Evolutionary conservation across 2,329 filamentous ascomycete genomes (phyloP).

Genomic region (Lecanicillium sp.): DNA sequence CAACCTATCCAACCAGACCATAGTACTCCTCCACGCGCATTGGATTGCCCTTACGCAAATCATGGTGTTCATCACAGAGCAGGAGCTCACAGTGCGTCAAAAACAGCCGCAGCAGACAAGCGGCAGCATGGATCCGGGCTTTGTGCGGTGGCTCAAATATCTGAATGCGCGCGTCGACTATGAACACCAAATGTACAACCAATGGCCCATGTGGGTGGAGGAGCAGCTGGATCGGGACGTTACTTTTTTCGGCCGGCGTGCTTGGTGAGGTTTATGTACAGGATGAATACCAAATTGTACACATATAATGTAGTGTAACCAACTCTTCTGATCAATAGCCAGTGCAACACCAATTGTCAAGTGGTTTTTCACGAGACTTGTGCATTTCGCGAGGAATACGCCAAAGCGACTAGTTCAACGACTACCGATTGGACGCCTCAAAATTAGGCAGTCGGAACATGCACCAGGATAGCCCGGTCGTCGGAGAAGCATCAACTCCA

Average conservation of each 20-base stretch:
- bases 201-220: slow-evolving; percentile 48
- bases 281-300: no score
- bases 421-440: no score
- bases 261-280: no score
- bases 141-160: slow-evolving; percentile 40
- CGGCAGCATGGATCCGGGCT: slow-evolving; percentile 30
- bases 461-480: no score
- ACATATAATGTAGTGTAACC: no score
- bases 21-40: slow-evolving; percentile 41
- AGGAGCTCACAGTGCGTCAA: slow-evolving; percentile 26
- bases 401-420: no score
- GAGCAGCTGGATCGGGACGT: slow-evolving; percentile 36
- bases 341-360: no score
- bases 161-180: slow-evolving; percentile 39
- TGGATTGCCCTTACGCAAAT: slow-evolving; percentile 48
- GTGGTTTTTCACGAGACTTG: no score
- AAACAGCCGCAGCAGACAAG: slow-evolving; percentile 18
- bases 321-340: no score
- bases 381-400: no score
- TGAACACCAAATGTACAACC: slow-evolving; percentile 37
- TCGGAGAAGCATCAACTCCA: no score
- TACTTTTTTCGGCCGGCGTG: slow-evolving; percentile 31
- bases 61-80: slow-evolving; percentile 39
- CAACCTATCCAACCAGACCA: slow-evolving; percentile 35
- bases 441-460: no score